phyloP scores from a whole-genome alignment of 1,284 basidiomycete species.

The Marasmius sp. region DNA sequence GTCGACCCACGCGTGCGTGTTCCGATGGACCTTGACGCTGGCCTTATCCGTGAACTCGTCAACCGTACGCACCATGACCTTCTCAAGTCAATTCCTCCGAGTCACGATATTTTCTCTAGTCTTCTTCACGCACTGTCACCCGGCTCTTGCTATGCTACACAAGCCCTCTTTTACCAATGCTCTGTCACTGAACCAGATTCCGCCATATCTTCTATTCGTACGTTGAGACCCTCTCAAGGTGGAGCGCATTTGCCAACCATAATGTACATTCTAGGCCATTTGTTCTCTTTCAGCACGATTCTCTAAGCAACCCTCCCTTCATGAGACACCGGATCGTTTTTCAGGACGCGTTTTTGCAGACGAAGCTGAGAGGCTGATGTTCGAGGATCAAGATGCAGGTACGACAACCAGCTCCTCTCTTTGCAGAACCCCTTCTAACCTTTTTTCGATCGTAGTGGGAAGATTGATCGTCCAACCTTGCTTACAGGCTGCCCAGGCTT shows the following conservation, averaged over 20 bases:
- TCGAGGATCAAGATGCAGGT: constrained; percentile 35
- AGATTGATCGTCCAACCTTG: constrained; percentile 8
- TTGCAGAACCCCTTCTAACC: not conserved
- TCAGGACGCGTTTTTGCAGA: constrained; percentile 71
- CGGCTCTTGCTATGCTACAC: constrained; percentile 71
- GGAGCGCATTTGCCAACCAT: not conserved
- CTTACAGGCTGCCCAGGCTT: constrained; percentile 45
- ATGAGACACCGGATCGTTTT: constrained; percentile 55
- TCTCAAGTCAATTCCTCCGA: constrained; percentile 1
- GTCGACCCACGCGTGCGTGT: constrained; percentile 30
- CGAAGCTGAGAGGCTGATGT: constrained; percentile 61
- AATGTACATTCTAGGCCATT: constrained; percentile 46
- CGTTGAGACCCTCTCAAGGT: not conserved
- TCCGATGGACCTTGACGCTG: constrained; percentile 53
- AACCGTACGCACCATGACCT: constrained; percentile 51
- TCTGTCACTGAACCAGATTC: constrained; percentile 63
- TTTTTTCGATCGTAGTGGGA: not conserved
- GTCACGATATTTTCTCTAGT: constrained; percentile 40
- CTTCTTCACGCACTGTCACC: constrained; percentile 79
- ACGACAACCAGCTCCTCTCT: not conserved
- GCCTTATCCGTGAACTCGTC: constrained; percentile 69
- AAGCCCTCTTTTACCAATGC: constrained; percentile 69
- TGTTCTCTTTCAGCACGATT: constrained; percentile 75
- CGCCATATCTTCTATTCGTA: constrained; percentile 54
- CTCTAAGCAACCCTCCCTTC: constrained; percentile 64